Evolutionary conservation across 345 rosid species (phyloP).

Genomic region (Populus alba): DNA sequence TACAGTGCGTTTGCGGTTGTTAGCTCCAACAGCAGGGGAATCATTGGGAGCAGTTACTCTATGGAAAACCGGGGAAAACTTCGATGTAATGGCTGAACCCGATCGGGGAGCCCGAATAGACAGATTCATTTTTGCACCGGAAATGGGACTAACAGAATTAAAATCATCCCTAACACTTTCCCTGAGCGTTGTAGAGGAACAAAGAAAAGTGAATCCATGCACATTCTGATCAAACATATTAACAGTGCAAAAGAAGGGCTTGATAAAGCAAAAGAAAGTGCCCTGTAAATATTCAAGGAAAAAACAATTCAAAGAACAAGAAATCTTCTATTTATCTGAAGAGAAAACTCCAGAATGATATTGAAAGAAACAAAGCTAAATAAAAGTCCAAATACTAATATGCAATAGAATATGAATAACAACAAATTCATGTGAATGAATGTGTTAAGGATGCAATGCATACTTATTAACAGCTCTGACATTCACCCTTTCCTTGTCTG

Average conservation of each 20-base stretch:
- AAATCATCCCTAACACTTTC: constrained; percentile 61
- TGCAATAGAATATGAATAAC: background rate
- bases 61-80: constrained; percentile 62
- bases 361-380: background rate
- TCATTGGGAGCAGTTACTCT: constrained; percentile 63
- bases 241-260: background rate
- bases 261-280: background rate
- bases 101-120: constrained; percentile 77
- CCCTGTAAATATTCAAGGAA: background rate
- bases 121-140: constrained; percentile 55
- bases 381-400: background rate
- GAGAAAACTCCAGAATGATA: background rate
- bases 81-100: constrained; percentile 57
- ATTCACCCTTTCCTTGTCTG: constrained; percentile 78
- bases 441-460: constrained; percentile 22
- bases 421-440: constrained; percentile 1
- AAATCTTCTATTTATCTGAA: background rate
- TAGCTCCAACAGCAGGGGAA: constrained; percentile 62
- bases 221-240: background rate
- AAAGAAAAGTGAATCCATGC: constrained; percentile 3
- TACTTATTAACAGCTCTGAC: constrained; percentile 77
- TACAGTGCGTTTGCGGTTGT: constrained; percentile 66
- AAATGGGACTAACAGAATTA: constrained; percentile 67
- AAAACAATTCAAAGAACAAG: background rate
- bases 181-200: constrained; percentile 42